phyloP scores from a whole-genome alignment of 768 basidiomycete genomes.

The Mrakia frigida region DNA sequence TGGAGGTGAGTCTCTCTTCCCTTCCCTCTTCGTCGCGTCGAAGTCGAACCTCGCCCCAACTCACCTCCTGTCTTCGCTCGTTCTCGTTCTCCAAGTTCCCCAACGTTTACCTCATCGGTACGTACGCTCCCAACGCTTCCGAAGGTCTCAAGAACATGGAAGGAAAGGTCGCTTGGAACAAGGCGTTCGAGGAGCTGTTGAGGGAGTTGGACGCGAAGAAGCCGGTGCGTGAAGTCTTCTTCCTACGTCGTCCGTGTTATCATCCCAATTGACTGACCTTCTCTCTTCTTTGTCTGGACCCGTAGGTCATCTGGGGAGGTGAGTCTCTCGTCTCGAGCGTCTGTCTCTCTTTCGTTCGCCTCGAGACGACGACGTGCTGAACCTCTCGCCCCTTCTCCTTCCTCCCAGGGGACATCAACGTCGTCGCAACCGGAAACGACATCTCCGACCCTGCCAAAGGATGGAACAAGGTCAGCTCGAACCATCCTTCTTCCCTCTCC shows the following conservation, averaged over 20 bases:
- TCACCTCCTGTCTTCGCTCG: not conserved
- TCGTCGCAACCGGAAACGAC: slow-evolving; percentile 17
- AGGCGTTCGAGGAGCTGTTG: slow-evolving; percentile 30
- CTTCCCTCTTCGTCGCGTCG: slow-evolving; percentile 4
- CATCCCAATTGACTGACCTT: not conserved
- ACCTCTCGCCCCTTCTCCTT: not conserved
- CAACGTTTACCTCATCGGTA: slow-evolving; percentile 26
- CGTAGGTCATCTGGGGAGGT: slow-evolving; percentile 18
- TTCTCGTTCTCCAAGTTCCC: slow-evolving; percentile 8
- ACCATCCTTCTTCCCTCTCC: not conserved
- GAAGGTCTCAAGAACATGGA: slow-evolving; percentile 28
- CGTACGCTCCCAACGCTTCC: slow-evolving; percentile 31
- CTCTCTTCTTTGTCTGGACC: not conserved
- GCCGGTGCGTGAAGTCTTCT: not conserved
- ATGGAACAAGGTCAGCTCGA: slow-evolving; percentile 23
- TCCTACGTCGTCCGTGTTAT: too few relatives aligned
- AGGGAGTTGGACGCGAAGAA: slow-evolving; percentile 29
- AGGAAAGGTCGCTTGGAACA: slow-evolving; percentile 31
- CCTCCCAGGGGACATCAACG: slow-evolving; percentile 23
- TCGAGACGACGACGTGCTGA: not conserved
- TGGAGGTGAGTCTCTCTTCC: slow-evolving; percentile 12
- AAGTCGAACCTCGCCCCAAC: not conserved
- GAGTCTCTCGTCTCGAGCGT: not conserved
- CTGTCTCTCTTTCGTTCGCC: too few relatives aligned
- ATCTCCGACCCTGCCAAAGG: slow-evolving; percentile 17